phyloP scores from a whole-genome alignment of 148 eudicot species.

The Cornus kousa region DNA sequence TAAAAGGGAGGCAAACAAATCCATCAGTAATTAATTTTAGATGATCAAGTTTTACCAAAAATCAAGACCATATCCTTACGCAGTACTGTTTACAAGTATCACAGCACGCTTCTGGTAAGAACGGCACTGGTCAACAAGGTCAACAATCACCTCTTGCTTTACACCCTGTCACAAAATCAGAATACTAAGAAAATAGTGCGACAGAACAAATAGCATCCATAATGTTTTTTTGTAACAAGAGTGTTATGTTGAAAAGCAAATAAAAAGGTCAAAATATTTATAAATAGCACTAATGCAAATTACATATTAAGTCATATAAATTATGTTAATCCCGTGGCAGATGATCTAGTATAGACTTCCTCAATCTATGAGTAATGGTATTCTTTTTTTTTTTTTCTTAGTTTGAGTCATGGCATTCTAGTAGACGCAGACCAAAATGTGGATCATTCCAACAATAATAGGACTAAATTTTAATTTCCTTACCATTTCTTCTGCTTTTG shows the following conservation, averaged over 20 bases:
- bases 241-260: neutral
- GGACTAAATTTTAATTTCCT: neutral
- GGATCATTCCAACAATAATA: neutral
- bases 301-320: neutral
- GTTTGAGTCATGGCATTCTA: neutral
- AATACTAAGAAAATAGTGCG: neutral
- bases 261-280: neutral
- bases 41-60: neutral
- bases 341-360: neutral
- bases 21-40: neutral
- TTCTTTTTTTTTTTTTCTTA: no score
- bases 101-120: slow-evolving; percentile 82
- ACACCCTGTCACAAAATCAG: slow-evolving; percentile 48
- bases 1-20: slow-evolving; percentile 11
- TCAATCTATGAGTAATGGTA: neutral
- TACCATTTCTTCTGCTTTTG: neutral
- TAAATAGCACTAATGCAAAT: neutral
- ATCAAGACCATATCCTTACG: slow-evolving; percentile 39
- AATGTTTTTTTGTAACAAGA: neutral
- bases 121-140: slow-evolving; percentile 92
- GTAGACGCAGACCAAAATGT: neutral
- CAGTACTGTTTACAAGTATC: slow-evolving; percentile 71
- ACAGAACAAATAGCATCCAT: neutral
- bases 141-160: slow-evolving; percentile 79
- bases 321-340: neutral